phyloP scores from a whole-genome alignment of 2,329 filamentous ascomycete species.

The Clonostachys sp. region DNA sequence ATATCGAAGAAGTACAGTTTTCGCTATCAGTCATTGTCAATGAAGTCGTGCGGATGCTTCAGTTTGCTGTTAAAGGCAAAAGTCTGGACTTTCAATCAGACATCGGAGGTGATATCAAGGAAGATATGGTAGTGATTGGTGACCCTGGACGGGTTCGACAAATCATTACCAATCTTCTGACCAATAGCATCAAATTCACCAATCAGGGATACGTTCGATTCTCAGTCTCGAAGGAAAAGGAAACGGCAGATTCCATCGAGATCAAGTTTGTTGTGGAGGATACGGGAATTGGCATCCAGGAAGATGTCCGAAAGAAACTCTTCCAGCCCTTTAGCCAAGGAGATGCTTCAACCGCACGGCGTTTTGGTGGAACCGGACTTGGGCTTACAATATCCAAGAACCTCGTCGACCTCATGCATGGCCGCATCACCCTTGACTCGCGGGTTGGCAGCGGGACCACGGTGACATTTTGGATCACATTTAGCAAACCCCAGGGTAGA shows the following conservation, averaged over 20 bases:
- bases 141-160: constrained; percentile 82
- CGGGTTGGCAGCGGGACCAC: constrained; percentile 63
- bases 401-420: constrained; percentile 73
- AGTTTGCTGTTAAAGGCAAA: constrained; percentile 78
- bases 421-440: constrained; percentile 67
- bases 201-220: constrained; percentile 65
- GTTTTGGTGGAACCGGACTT: constrained; percentile 75
- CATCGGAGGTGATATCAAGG: constrained; percentile 56
- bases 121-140: constrained; percentile 75
- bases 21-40: constrained; percentile 68
- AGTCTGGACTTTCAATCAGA: constrained; percentile 68
- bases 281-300: constrained; percentile 77
- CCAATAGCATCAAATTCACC: constrained; percentile 74
- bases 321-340: constrained; percentile 82
- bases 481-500: constrained; percentile 60
- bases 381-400: constrained; percentile 81
- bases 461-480: constrained; percentile 74
- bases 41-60: constrained; percentile 83
- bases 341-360: constrained; percentile 71
- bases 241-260: constrained; percentile 60
- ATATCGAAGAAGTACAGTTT: constrained; percentile 79
- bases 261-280: constrained; percentile 72
- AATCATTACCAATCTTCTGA: constrained; percentile 75
- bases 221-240: constrained; percentile 56
- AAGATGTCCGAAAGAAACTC: constrained; percentile 66